Evolutionary conservation across 257 asterid species (phyloP).

Genomic region (Nicotiana paniculata): DNA sequence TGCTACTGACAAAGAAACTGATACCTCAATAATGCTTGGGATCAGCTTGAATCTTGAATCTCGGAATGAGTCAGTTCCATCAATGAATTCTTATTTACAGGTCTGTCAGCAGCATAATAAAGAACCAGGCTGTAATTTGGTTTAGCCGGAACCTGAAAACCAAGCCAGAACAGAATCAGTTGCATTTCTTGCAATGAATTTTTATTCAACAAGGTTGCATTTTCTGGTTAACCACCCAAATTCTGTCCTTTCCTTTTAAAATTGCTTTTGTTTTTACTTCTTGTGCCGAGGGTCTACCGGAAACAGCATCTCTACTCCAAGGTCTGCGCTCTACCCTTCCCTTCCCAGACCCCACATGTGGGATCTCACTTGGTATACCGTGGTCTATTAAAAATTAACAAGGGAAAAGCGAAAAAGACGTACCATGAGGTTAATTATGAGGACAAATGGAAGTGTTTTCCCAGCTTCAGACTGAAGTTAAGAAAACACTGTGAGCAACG

Average conservation of each 20-base stretch:
- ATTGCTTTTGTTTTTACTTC: background rate
- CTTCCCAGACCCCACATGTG: too few relatives aligned
- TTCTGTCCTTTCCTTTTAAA: background rate
- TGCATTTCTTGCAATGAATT: background rate
- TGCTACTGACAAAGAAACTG: background rate
- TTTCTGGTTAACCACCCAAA: background rate
- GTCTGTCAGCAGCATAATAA: conserved; percentile 88
- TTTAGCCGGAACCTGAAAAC: conserved; percentile 82
- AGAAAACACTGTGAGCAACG: conserved; percentile 20
- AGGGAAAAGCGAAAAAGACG: conserved; percentile 9
- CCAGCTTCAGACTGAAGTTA: conserved; percentile 74
- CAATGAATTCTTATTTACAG: conserved; percentile 56
- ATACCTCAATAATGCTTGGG: conserved; percentile 95
- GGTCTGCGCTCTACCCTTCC: too few relatives aligned
- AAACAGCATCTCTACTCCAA: too few relatives aligned
- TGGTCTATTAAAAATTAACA: background rate
- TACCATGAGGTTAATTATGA: conserved; percentile 87
- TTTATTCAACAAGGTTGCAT: background rate
- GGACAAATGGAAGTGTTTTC: conserved; percentile 72
- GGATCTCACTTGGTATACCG: background rate
- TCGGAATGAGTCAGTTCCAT: conserved; percentile 86
- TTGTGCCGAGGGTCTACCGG: too few relatives aligned
- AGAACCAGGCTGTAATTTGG: conserved; percentile 97
- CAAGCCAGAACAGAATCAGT: conserved; percentile 18
- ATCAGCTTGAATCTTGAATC: conserved; percentile 96